Conservation (phyloP, 768 basidiomycete species). For the Dioszegia crocea region DNA sequence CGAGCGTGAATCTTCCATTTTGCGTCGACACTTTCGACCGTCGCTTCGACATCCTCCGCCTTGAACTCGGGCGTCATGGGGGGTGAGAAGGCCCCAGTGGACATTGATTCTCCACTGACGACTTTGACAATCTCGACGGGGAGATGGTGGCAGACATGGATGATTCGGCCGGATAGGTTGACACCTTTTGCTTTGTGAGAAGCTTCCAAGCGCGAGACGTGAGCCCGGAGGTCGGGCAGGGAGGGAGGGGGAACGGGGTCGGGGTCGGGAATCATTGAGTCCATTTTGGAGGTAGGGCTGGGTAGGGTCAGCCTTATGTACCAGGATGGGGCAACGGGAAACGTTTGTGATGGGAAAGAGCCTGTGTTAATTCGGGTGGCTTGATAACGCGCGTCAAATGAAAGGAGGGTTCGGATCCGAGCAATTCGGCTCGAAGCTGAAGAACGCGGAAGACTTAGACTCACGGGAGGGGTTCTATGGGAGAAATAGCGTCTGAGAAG, state of each 20-base stretch:
- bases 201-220: slow-evolving; percentile 68
- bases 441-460: too few relatives aligned
- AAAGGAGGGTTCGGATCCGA: too few relatives aligned
- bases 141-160: slow-evolving; percentile 88
- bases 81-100: slow-evolving; percentile 56
- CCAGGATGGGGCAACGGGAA: too few relatives aligned
- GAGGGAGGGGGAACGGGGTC: slow-evolving; percentile 40
- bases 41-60: slow-evolving; percentile 53
- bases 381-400: too few relatives aligned
- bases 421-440: too few relatives aligned
- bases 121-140: slow-evolving; percentile 64
- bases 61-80: slow-evolving; percentile 72
- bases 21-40: slow-evolving; percentile 28
- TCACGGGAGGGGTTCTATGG: too few relatives aligned
- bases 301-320: too few relatives aligned
- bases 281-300: slow-evolving; percentile 23
- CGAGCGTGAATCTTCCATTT: slow-evolving; percentile 74
- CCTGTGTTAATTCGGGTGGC: too few relatives aligned
- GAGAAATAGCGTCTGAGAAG: too few relatives aligned
- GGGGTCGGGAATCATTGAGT: slow-evolving; percentile 50
- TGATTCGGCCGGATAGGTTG: slow-evolving; percentile 76
- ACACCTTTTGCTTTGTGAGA: slow-evolving; percentile 67
- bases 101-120: slow-evolving; percentile 27
- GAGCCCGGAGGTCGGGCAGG: slow-evolving; percentile 64
- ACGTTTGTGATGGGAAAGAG: not conserved